phyloP scores from a whole-genome alignment of 768 basidiomycete species.

The Hemileccinum impolitum region DNA sequence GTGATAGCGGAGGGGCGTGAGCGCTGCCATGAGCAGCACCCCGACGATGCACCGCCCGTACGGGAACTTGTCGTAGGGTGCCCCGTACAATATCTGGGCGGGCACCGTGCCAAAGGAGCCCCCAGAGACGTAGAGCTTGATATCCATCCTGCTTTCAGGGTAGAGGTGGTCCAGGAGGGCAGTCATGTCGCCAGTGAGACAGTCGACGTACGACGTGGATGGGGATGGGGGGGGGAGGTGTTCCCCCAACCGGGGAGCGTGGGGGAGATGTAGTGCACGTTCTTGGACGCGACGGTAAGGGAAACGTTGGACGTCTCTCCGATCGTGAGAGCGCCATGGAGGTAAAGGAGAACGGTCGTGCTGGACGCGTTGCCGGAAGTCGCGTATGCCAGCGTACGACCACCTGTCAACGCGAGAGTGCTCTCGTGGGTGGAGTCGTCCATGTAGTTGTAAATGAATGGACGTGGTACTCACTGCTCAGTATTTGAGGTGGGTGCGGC shows the following conservation, averaged over 20 bases:
- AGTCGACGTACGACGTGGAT: conserved; percentile 36
- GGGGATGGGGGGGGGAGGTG: conserved; percentile 42
- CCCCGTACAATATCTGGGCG: conserved; percentile 56
- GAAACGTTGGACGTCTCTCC: conserved; percentile 40
- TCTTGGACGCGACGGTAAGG: conserved; percentile 35
- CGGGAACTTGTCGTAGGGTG: conserved; percentile 49
- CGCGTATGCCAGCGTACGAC: conserved; percentile 53
- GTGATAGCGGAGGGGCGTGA: conserved; percentile 47
- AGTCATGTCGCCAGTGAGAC: conserved; percentile 43
- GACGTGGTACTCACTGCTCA: background rate
- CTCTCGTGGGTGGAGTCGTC: conserved; percentile 5
- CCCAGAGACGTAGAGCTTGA: conserved; percentile 49
- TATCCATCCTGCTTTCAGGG: conserved; percentile 33
- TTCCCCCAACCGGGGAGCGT: conserved; percentile 60
- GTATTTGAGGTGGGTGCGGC: background rate
- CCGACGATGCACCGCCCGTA: conserved; percentile 44
- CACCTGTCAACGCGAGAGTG: conserved; percentile 29
- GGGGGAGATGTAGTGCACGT: conserved; percentile 46
- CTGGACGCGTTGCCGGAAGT: conserved; percentile 50
- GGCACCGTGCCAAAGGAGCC: conserved; percentile 53
- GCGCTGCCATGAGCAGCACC: conserved; percentile 44
- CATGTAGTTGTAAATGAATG: conserved; percentile 3
- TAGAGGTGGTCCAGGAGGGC: conserved; percentile 50
- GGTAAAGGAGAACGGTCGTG: conserved; percentile 46
- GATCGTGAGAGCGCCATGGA: conserved; percentile 55